phyloP scores from a whole-genome alignment of 257 asterid species.

The Nicotiana otophora region DNA sequence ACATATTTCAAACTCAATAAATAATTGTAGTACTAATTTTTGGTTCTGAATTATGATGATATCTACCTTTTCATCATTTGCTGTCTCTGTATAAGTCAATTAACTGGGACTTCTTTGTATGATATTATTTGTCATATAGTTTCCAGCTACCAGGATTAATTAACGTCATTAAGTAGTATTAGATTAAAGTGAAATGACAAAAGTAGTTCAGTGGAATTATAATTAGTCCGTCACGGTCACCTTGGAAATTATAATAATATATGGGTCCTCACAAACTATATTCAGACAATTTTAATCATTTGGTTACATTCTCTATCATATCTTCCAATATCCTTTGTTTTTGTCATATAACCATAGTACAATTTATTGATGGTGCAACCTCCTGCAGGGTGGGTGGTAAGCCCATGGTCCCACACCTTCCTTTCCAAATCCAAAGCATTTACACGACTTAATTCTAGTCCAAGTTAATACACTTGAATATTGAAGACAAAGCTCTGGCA shows the following conservation, averaged over 20 bases:
- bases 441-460: neutral
- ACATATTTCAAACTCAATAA: too few species aligned
- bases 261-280: neutral
- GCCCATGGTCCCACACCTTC: neutral
- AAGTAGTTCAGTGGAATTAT: neutral
- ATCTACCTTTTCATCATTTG: neutral
- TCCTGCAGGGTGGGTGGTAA: slow-evolving; percentile 35
- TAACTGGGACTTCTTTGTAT: neutral
- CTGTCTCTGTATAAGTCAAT: neutral
- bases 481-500: neutral
- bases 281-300: neutral
- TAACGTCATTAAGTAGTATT: neutral
- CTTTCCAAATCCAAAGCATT: neutral
- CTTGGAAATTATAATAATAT: neutral
- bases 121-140: too few species aligned
- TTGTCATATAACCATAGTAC: slow-evolving; percentile 15
- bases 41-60: too few species aligned
- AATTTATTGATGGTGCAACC: slow-evolving; percentile 44
- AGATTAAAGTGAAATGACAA: slow-evolving; percentile 1
- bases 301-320: neutral
- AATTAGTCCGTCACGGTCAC: neutral
- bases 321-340: neutral
- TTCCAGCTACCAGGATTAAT: neutral
- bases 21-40: too few species aligned
- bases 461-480: neutral